Conservation (phyloP, 2,329 filamentous ascomycete genomes). For the Penicillium sp. region DNA sequence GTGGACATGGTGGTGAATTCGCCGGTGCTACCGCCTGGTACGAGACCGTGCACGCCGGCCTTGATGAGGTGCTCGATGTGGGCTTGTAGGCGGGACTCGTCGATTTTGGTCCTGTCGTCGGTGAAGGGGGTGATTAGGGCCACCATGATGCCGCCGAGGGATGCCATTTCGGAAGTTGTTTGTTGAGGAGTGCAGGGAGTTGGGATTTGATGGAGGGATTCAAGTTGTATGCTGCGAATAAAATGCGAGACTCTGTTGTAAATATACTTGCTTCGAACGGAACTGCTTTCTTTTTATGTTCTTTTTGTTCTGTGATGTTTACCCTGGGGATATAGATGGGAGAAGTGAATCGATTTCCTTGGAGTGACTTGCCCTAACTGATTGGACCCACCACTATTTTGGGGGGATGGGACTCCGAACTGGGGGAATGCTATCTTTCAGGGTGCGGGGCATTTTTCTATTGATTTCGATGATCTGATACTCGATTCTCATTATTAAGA, state of each 20-base stretch:
- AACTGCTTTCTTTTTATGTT: conserved; percentile 12
- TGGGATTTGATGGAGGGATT: neutral
- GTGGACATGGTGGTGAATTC: conserved; percentile 53
- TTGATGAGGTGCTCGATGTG: conserved; percentile 54
- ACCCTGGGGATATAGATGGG: neutral
- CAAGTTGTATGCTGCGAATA: neutral
- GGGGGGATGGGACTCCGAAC: neutral
- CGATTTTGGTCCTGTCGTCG: conserved; percentile 47
- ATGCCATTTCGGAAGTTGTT: conserved; percentile 18
- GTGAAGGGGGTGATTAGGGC: conserved; percentile 56
- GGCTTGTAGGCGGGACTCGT: conserved; percentile 43
- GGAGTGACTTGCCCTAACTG: neutral
- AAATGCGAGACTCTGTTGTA: conserved; percentile 1
- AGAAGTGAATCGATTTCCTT: neutral
- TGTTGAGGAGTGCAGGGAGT: neutral
- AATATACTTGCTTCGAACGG: conserved; percentile 15
- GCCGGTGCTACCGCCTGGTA: conserved; percentile 56
- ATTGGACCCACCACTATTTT: neutral
- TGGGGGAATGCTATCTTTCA: too few relatives aligned
- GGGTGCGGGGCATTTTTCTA: neutral
- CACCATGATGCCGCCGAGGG: conserved; percentile 50
- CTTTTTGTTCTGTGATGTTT: neutral
- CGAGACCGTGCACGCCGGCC: conserved; percentile 55
- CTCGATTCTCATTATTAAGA: too few relatives aligned
- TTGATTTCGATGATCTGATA: too few relatives aligned